phyloP scores from a whole-genome alignment of 2,329 filamentous ascomycete genomes.

The Alternaria viburni region DNA sequence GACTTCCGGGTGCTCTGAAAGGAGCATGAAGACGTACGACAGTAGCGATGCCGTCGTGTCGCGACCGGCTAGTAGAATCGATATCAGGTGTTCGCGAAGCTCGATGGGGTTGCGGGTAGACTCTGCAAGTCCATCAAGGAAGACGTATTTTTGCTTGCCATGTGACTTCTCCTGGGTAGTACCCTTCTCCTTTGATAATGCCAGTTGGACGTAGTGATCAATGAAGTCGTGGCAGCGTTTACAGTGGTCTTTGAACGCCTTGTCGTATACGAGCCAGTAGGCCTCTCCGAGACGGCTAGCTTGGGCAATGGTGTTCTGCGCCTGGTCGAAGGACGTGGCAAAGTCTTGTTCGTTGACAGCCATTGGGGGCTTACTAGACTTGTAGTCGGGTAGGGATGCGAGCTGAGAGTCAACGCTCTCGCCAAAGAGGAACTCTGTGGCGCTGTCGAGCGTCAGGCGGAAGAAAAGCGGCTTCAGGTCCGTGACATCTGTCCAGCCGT shows the following conservation, averaged over 20 bases:
- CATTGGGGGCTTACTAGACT: slow-evolving; percentile 12
- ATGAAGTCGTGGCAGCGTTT: slow-evolving; percentile 34
- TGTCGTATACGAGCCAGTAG: slow-evolving; percentile 40
- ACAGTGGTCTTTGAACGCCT: slow-evolving; percentile 37
- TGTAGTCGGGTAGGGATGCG: slow-evolving; percentile 25
- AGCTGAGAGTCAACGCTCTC: slow-evolving; percentile 41
- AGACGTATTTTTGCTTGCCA: slow-evolving; percentile 65
- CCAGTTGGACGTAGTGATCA: slow-evolving; percentile 33
- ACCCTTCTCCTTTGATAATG: slow-evolving; percentile 25
- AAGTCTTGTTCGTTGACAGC: slow-evolving; percentile 29
- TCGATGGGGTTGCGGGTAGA: slow-evolving; percentile 72
- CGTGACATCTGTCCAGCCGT: slow-evolving; percentile 34
- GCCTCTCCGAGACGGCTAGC: slow-evolving; percentile 34
- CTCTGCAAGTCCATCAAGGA: slow-evolving; percentile 79
- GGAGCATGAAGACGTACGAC: slow-evolving; percentile 68
- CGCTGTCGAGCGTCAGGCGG: slow-evolving; percentile 47
- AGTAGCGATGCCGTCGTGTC: slow-evolving; percentile 86
- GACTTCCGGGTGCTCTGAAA: slow-evolving; percentile 47
- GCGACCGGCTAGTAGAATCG: slow-evolving; percentile 80
- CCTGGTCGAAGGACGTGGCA: slow-evolving; percentile 29
- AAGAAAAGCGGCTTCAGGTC: slow-evolving; percentile 51
- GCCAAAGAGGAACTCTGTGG: slow-evolving; percentile 49
- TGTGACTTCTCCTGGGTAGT: slow-evolving; percentile 12
- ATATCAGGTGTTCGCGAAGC: slow-evolving; percentile 81
- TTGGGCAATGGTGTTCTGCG: slow-evolving; percentile 22